Evolutionary conservation across 164 flowering plant species (phyloP), one percentile per base, ranked within the genome.

Genomic region (Umbellularia californica): DNA sequence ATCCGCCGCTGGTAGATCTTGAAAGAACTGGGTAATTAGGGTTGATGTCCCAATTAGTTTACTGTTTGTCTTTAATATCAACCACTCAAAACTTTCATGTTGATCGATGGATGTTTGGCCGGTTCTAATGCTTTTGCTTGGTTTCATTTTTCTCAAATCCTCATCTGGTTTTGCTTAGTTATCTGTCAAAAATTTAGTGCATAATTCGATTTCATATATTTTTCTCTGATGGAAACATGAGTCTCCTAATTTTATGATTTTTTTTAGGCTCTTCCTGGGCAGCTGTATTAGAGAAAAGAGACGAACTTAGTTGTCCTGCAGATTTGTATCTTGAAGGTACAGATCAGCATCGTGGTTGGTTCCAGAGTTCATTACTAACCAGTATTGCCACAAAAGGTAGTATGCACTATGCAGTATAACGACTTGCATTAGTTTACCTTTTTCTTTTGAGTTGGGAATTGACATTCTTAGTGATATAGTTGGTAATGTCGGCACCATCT

Each of bases 341-440:
- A 72, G 99, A 95, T 85, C 98, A 95, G 87, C 99, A 95, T 82
- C 98, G 99, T 76, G 99, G 99, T 27, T 95, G 99, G 99, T 95
- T 95, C 79, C 99, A 95, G 74, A 95, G 99, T 84, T 95, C 99
- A 70, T 83, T 95, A 82, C 76, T 95, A 69, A 93, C 99, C 35
- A 85, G 99, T 78, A 77, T 92, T 83, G 98, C 98, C 17, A 89
- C 97, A 23, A 88, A 81, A 87, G 94, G 93, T 89, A 84, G 20
- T 17, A 3, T 67, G 47, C 69, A 27, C 3, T 28, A 15, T 12
- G 47, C 69, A 27, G 9, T 28, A 15, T 12, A 55, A 55, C 47
- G 1, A 58, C 63, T 17, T n/a, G 47, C 30, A 47, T 70, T 20
- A 7, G 14, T 28, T 65, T n/a, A n/a, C 24, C 27, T 23, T n/a